Conservation (phyloP, 1,284 basidiomycete species). For the Microbotryomycetes sp. region DNA sequence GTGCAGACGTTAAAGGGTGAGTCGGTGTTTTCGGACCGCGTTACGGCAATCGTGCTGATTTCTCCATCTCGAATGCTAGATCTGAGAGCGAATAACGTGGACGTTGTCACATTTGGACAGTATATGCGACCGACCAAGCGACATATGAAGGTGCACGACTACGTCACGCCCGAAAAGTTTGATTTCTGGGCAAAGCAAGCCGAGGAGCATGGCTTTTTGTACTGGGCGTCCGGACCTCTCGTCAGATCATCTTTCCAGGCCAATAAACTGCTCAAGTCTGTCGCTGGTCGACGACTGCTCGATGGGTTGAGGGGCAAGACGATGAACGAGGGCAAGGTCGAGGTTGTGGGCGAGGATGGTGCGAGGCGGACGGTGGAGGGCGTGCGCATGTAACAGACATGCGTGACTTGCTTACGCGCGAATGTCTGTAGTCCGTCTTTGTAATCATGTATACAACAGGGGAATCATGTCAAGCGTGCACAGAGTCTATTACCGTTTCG, state of each 20-base stretch:
- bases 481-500: not conserved
- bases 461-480: not conserved
- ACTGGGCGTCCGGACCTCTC: conserved; percentile 92
- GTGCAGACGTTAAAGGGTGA: conserved; percentile 73
- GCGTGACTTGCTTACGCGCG: not conserved
- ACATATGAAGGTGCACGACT: conserved; percentile 98
- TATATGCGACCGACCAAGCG: conserved; percentile 99
- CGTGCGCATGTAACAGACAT: conserved; percentile 15
- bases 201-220: conserved; percentile 90
- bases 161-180: conserved; percentile 90
- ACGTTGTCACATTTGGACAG: conserved; percentile 98
- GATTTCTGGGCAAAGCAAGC: conserved; percentile 83
- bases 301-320: conserved; percentile 34
- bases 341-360: conserved; percentile 1
- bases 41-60: not conserved
- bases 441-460: not conserved
- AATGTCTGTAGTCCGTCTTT: not conserved
- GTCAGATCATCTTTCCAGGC: conserved; percentile 96
- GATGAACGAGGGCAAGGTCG: conserved; percentile 14
- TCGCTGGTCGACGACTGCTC: conserved; percentile 24
- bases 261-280: conserved; percentile 41
- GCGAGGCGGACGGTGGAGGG: conserved; percentile 19
- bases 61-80: conserved; percentile 49
- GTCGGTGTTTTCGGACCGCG: conserved; percentile 21
- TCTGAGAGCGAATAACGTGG: conserved; percentile 76